Conservation (phyloP, 2,329 filamentous ascomycete species). For the Ilyonectria destructans region DNA sequence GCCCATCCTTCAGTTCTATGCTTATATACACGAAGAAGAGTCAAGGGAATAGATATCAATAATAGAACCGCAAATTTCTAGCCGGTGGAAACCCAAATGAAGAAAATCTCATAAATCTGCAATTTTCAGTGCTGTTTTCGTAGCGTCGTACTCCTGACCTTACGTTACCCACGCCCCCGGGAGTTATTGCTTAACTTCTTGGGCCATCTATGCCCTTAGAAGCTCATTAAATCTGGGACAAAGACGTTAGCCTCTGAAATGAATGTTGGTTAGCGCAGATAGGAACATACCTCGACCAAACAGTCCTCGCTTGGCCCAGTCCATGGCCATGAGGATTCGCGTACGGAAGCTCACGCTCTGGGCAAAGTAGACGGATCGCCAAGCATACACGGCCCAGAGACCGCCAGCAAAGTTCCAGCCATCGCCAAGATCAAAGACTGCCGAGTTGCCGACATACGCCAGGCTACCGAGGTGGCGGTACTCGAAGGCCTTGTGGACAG, state of each 20-base stretch:
- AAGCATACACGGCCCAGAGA: conserved; percentile 93
- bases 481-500: conserved; percentile 94
- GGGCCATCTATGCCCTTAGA: conserved; percentile 52
- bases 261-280: not conserved
- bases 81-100: conserved; percentile 1
- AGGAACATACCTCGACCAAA: conserved; percentile 89
- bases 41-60: conserved; percentile 24
- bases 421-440: conserved; percentile 89
- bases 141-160: conserved; percentile 23
- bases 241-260: conserved; percentile 29
- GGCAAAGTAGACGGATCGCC: conserved; percentile 97
- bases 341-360: conserved; percentile 96
- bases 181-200: conserved; percentile 30
- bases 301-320: conserved; percentile 96
- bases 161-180: conserved; percentile 23
- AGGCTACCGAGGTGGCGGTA: conserved; percentile 93
- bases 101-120: not conserved
- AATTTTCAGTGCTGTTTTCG: conserved; percentile 11
- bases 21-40: conserved; percentile 28
- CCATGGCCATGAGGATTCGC: conserved; percentile 92
- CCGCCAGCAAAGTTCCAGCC: conserved; percentile 87
- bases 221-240: conserved; percentile 67
- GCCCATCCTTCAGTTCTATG: conserved; percentile 18
- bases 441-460: conserved; percentile 96
- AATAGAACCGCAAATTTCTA: conserved; percentile 10